Evolutionary conservation across 202 grass and related monocot genomes (phyloP).

Genomic region (Digitaria exilis): DNA sequence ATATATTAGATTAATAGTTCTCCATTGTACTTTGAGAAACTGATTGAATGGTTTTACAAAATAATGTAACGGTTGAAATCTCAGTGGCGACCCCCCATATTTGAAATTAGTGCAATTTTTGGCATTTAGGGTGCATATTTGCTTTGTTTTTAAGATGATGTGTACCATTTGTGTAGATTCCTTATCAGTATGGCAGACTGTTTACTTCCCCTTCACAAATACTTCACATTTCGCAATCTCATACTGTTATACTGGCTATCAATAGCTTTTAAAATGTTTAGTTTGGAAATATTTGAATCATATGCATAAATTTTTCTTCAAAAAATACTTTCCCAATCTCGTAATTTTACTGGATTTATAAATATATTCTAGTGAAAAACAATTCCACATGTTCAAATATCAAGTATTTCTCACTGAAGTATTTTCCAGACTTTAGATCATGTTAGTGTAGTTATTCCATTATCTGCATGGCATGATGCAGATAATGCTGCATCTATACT

Average conservation of each 20-base stretch:
- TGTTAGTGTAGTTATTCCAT: background rate
- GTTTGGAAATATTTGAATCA: background rate
- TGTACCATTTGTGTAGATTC: background rate
- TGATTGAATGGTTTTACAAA: background rate
- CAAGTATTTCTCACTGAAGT: background rate
- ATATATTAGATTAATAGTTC: background rate
- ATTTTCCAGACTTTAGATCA: background rate
- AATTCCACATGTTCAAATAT: background rate
- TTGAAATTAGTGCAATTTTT: slow-evolving; percentile 2
- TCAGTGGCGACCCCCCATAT: background rate
- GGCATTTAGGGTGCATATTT: background rate
- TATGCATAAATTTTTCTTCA: background rate
- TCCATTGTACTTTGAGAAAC: background rate
- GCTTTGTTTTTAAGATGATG: background rate
- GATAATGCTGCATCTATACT: background rate
- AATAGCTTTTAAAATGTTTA: background rate
- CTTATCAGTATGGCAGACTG: background rate
- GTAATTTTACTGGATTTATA: background rate
- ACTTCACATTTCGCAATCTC: background rate
- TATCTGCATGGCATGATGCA: background rate
- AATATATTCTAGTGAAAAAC: background rate
- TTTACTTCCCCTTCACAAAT: background rate
- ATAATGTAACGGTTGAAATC: background rate
- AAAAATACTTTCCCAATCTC: background rate
- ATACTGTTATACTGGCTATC: background rate